A percentile compares a stretch with the other conserved stretches of the same genome.
Conservation (phyloP, 768 basidiomycete species). For the Termitomyces sp. region DNA sequence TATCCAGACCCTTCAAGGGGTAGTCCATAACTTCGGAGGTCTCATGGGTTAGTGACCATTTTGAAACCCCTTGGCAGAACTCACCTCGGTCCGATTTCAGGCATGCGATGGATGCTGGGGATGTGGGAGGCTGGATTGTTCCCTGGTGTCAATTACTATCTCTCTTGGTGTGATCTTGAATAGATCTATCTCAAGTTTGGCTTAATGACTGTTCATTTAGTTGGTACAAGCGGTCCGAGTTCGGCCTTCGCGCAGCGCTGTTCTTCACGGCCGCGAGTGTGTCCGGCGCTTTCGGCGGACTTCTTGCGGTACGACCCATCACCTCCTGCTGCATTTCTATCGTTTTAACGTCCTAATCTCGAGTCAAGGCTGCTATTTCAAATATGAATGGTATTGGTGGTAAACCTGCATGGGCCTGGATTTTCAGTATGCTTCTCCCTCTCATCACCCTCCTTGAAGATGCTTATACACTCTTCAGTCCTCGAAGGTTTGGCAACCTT, state of each 20-base stretch:
- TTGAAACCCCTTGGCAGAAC: background rate
- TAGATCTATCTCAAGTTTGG: background rate
- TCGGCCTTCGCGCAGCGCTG: constrained; percentile 58
- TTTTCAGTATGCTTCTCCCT: constrained; percentile 43
- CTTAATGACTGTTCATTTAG: constrained; percentile 16
- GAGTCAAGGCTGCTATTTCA: constrained; percentile 51
- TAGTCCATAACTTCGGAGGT: constrained; percentile 64
- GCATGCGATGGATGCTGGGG: constrained; percentile 68
- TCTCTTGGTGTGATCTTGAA: constrained; percentile 51
- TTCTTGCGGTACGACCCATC: constrained; percentile 50
- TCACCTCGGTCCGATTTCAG: constrained; percentile 23
- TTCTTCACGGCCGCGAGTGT: constrained; percentile 79
- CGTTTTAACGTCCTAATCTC: background rate
- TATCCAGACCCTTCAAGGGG: constrained; percentile 62
- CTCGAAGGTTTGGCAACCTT: constrained; percentile 66
- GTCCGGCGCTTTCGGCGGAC: constrained; percentile 77
- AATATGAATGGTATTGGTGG: constrained; percentile 69
- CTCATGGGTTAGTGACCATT: constrained; percentile 46
- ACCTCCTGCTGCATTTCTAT: constrained; percentile 20
- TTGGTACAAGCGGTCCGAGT: constrained; percentile 67
- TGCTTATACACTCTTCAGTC: constrained; percentile 25
- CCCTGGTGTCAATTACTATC: constrained; percentile 63
- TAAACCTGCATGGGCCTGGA: constrained; percentile 66
- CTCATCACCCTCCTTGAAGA: background rate
- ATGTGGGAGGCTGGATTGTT: constrained; percentile 69